Conservation (phyloP, 257 asterid genomes). For the Coffea eugenioides region DNA sequence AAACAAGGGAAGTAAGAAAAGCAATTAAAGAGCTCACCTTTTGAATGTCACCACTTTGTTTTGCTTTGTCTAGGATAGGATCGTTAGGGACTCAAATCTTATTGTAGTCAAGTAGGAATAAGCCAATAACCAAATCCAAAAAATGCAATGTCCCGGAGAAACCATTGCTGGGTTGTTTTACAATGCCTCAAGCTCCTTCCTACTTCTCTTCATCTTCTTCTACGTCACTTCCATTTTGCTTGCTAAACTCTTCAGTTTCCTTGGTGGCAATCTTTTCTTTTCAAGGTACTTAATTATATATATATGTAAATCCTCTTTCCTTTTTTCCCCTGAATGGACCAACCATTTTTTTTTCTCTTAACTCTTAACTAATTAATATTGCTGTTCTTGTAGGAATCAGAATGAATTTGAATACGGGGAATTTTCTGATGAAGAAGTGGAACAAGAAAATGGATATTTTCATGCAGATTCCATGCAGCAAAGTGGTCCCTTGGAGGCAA, state of each 20-base stretch:
- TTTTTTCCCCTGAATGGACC: neutral
- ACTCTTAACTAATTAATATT: neutral
- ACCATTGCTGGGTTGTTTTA: constrained; percentile 65
- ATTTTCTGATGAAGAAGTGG: constrained; percentile 50
- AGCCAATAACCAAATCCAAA: constrained; percentile 14
- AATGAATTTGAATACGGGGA: constrained; percentile 45
- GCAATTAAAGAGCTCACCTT: constrained; percentile 50
- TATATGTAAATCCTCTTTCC: neutral
- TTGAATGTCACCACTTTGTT: constrained; percentile 48
- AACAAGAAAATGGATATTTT: constrained; percentile 26
- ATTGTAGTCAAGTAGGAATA: neutral
- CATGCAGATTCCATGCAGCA: constrained; percentile 22
- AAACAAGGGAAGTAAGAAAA: constrained; percentile 36
- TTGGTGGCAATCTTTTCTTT: constrained; percentile 74
- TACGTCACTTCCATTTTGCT: constrained; percentile 74
- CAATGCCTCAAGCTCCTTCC: constrained; percentile 61
- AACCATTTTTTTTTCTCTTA: too few species aligned
- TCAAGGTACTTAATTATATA: constrained; percentile 44
- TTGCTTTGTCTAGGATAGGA: constrained; percentile 37
- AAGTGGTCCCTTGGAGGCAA: constrained; percentile 19
- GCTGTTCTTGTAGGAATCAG: constrained; percentile 43
- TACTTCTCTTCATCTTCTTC: constrained; percentile 67
- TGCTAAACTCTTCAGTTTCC: constrained; percentile 54
- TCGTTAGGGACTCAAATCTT: constrained; percentile 33
- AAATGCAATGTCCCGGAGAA: constrained; percentile 66